Conservation (phyloP, 106 monocot species). For the Ottelia alismoides region DNA sequence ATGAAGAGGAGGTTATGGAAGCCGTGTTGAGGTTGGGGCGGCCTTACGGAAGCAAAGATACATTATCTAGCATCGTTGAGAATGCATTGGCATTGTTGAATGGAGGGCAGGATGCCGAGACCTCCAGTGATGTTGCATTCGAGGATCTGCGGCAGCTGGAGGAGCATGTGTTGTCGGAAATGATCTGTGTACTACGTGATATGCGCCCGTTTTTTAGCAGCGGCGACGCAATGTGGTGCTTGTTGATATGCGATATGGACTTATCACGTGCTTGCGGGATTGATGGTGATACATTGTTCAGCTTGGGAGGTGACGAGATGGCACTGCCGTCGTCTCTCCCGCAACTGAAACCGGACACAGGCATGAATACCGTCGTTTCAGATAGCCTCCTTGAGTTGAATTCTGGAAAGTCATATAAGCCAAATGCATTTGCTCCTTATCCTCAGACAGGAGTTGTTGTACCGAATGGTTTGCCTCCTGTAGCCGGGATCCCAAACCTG, state of each 20-base stretch:
- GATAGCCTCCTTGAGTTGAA: background rate
- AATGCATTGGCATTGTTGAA: slow-evolving; percentile 46
- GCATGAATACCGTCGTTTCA: slow-evolving; percentile 7
- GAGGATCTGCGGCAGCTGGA: slow-evolving; percentile 59
- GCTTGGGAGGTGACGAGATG: slow-evolving; percentile 16
- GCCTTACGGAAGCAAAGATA: slow-evolving; percentile 45
- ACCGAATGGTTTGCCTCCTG: slow-evolving; percentile 5
- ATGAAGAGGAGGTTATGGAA: slow-evolving; percentile 44
- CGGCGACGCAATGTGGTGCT: slow-evolving; percentile 87
- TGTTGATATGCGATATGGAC: slow-evolving; percentile 81
- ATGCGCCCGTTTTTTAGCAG: slow-evolving; percentile 52
- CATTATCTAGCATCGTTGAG: slow-evolving; percentile 54
- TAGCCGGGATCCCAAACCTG: slow-evolving; percentile 17
- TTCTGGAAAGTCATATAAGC: slow-evolving; percentile 1
- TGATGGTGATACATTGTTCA: slow-evolving; percentile 23
- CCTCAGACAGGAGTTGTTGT: slow-evolving; percentile 1
- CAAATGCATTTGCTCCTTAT: background rate
- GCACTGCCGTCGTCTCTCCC: slow-evolving; percentile 1
- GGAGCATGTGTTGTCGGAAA: slow-evolving; percentile 47
- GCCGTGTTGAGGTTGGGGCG: slow-evolving; percentile 44
- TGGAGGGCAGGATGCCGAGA: slow-evolving; percentile 35
- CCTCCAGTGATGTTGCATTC: slow-evolving; percentile 21
- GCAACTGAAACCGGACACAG: slow-evolving; percentile 15
- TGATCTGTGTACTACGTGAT: slow-evolving; percentile 59
- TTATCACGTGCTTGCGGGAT: slow-evolving; percentile 56